These are phyloP conservation scores for Vachellia collinsii DNA, from an alignment of 306 rosid species.

Conservation along the genomic window DNA sequence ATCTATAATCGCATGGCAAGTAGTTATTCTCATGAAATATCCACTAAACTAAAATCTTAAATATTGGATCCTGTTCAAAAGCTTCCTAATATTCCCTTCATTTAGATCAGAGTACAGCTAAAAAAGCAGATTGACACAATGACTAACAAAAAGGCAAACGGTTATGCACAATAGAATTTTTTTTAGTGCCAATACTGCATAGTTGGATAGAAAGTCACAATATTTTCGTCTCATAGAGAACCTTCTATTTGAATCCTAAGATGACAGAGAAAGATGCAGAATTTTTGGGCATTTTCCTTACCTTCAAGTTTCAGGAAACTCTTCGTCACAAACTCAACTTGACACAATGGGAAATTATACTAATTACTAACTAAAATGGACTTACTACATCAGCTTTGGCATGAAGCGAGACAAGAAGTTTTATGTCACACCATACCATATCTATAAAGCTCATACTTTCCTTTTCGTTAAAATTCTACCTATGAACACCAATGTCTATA, in stretches of 20 bases:
- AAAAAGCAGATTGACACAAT: not conserved
- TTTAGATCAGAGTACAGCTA: not conserved
- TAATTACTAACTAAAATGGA: not conserved
- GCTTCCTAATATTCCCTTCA: not conserved
- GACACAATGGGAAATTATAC: not conserved
- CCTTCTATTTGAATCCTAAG: not conserved
- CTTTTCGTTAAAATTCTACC: conserved; percentile 9
- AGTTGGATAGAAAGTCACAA: not conserved
- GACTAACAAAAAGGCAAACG: not conserved
- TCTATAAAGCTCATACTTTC: not conserved
- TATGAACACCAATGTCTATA: not conserved
- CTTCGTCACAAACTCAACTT: not conserved
- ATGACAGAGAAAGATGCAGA: not conserved
- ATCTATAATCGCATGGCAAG: not conserved
- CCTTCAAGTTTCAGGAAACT: not conserved
- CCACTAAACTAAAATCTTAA: not conserved
- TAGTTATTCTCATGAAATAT: not conserved
- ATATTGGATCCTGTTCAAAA: not conserved
- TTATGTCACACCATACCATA: not conserved
- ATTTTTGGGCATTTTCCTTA: not conserved
- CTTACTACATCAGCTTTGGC: not conserved
- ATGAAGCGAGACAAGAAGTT: not conserved
- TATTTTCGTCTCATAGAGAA: not conserved
- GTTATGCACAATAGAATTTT: not conserved
- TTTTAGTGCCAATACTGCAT: not conserved